These are phyloP conservation scores for Dactylellina cionopaga DNA, from an alignment of 2,329 filamentous ascomycete species.

Conservation along the genomic window DNA sequence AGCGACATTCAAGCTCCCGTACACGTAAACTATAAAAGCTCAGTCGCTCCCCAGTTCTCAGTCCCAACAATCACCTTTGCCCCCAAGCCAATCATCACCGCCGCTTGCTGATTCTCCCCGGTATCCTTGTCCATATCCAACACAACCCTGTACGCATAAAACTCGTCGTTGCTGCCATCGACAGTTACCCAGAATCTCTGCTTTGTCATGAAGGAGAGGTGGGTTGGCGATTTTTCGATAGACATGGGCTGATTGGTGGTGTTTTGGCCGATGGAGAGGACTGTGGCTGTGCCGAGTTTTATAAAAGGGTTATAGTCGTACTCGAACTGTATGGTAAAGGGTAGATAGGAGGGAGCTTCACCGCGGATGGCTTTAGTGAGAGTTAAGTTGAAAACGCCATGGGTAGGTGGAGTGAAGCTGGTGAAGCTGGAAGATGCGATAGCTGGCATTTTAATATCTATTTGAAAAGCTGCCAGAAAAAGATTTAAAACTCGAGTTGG, in stretches of 20 bases:
- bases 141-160: conserved; percentile 24
- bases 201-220: conserved; percentile 17
- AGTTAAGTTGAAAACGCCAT: conserved; percentile 13
- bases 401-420: neutral
- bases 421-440: neutral
- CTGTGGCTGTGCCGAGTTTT: neutral
- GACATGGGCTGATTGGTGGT: conserved; percentile 11
- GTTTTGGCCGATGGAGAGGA: conserved; percentile 18
- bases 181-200: conserved; percentile 4
- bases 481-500: neutral
- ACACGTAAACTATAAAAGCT: conserved; percentile 13
- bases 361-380: conserved; percentile 16
- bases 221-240: neutral
- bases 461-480: neutral
- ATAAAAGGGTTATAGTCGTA: conserved; percentile 14
- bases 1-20: too few species aligned
- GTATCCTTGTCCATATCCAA: conserved; percentile 21
- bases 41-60: conserved; percentile 17
- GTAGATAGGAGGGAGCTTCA: conserved; percentile 19
- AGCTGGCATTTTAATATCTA: conserved; percentile 3
- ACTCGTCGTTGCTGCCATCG: conserved; percentile 7
- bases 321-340: conserved; percentile 16
- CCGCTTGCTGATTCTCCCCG: conserved; percentile 6
- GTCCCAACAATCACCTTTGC: conserved; percentile 17
- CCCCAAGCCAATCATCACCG: conserved; percentile 15